Evolutionary conservation across 2,329 filamentous ascomycete genomes (phyloP), one percentile per base, ranked within the genome.

Genomic region (Nigrograna mackinnonii): DNA sequence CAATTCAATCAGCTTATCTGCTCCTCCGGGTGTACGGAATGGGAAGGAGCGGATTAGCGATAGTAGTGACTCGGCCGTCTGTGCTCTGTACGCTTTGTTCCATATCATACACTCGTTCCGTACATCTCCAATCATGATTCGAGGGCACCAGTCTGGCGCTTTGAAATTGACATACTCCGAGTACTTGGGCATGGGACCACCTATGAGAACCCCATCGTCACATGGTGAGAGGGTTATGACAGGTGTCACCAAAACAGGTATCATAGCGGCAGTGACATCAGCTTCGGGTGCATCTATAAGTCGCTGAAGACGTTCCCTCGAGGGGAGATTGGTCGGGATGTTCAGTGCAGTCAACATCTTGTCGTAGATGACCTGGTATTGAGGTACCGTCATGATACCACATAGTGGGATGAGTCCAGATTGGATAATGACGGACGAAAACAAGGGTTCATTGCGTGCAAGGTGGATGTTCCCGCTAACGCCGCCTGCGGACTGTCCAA

Each of bases 1-100:
- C 14, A 34, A n/a, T 30, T 34, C 21, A 22, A 40, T 40, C 13
- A 40, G 17, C 6, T 33, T 40, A 16, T 40, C 26, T 4, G 28
- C 37, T 4, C 14, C 37, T 6, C 26, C 28, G 4, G 37, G 26
- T 3, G 37, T 33, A n/a, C 18, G 35, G 18, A 5, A 28, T 28
- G 24, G 24, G 24, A 28, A 28, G 9, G 24, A 28, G 24, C 24
- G 24, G 9, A 28, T 28, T 9, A 9, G 24, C n/a, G 24, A 28
- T 9, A 28, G 24, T n/a, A 28, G 24, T 28, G 24, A 9, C n/a
- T 9, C 9, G 24, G 24, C 24, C 9, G 24, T 28, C n/a, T 28
- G 24, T n/a, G 9, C 9, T 39, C 19, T 30, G 36, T 20, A 28
- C 9, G 24, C 24, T 28, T 28, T 28, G 24, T 28, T 28, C 24